Base-by-base conservation (phyloP, 176 grass and related monocot species). In the Eleusine indica region DNA sequence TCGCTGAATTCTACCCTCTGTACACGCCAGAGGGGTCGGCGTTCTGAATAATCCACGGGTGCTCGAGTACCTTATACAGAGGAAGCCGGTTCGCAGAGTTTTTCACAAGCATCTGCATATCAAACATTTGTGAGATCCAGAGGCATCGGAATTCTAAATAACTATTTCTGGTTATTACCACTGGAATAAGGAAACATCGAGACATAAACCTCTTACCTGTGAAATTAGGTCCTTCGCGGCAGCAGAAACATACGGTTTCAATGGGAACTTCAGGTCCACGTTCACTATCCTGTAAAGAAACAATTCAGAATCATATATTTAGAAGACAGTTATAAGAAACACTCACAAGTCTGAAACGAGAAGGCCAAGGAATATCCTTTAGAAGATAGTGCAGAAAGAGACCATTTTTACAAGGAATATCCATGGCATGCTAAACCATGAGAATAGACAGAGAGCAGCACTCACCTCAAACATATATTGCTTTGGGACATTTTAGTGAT, bases 31-130 rank as follows among this genome's bases (percentile, higher is more conserved):
- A 90, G 14, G 93, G 93, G 75, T 98, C 96, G 0, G 96, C 91
- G 51, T 98, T 98, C 81, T 98, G 93, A 65, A 95, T 77, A 22
- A 98, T 95, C 96, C 96, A 98, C 3, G 93, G 91, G 87, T 98
- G 96, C 73, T 98, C 85, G 11, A 98, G 93, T 14, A 98, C 80
- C 77, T 98, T 93, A 66, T 95, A 73, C 32, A 98, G 96, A 1
- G 89, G 83, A 9, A 98, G 82, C 10, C 96, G 87, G 3, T 88
- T 89, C 0, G 60, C 64, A 0, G 89, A 91, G 38, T 89, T 88
- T 60, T 98, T 98, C n/a, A 98, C 91, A 0, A 98, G 96, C 96
- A 98, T 95, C 96, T 98, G 89, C 68, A 71, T 62, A 63, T 18
- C 51, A 77, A 77, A 51, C 22, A 71, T 6, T 67, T 39, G 29